These are phyloP conservation scores for Trichoderma sp. DNA, from an alignment of 2,329 filamentous ascomycete genomes.

Conservation along the genomic window DNA sequence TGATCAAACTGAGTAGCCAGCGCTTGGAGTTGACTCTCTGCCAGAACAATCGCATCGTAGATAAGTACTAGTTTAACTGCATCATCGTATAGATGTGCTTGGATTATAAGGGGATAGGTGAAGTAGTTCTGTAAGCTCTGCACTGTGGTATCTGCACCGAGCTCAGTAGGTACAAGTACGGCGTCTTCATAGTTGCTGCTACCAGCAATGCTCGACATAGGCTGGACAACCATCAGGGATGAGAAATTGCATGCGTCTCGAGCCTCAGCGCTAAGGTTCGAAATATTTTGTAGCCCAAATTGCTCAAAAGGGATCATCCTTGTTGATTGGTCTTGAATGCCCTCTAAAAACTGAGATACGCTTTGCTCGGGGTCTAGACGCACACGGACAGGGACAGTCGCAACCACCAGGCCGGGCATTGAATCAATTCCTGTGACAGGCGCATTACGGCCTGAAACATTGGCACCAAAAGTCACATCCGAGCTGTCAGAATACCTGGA, in stretches of 20 bases:
- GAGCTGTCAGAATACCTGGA: constrained; percentile 30
- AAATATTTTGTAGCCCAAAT: constrained; percentile 33
- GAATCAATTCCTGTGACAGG: constrained; percentile 34
- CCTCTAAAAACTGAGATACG: constrained; percentile 30
- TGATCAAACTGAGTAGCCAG: constrained; percentile 17
- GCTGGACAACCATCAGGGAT: constrained; percentile 38
- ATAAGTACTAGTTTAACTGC: not conserved
- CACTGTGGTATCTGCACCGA: not conserved
- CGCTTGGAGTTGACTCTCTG: not conserved
- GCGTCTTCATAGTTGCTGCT: not conserved
- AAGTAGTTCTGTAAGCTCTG: constrained; percentile 25
- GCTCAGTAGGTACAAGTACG: not conserved
- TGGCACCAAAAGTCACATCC: constrained; percentile 37
- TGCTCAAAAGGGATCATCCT: constrained; percentile 31
- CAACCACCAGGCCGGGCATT: constrained; percentile 39
- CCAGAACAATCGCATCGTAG: constrained; percentile 1
- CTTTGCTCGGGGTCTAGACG: constrained; percentile 23
- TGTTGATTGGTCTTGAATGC: constrained; percentile 9
- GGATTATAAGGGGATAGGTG: constrained; percentile 20
- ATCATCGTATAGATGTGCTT: constrained; percentile 17
- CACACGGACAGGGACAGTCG: constrained; percentile 38
- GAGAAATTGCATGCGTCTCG: constrained; percentile 36
- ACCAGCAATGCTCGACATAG: constrained; percentile 4
- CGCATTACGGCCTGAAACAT: constrained; percentile 38
- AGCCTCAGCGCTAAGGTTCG: constrained; percentile 29